These are phyloP conservation scores for Cadophora sp. DNA, from an alignment of 2,329 filamentous ascomycete species.

Conservation along the genomic window DNA sequence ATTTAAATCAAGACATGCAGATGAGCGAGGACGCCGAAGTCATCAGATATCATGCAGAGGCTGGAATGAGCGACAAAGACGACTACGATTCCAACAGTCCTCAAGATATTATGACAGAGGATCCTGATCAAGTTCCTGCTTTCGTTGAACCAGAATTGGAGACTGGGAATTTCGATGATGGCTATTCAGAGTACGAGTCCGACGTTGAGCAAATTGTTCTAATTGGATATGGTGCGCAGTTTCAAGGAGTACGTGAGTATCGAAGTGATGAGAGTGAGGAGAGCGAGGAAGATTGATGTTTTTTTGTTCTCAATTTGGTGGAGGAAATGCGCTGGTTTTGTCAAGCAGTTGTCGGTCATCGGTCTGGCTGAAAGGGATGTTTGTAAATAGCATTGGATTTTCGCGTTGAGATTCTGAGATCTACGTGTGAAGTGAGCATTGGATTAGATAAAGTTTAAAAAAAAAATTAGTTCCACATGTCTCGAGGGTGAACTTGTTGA, in stretches of 20 bases:
- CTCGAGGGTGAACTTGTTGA: no score
- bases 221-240: constrained; percentile 1
- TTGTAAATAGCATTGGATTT: no score
- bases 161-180: neutral
- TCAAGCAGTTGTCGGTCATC: no score
- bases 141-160: neutral
- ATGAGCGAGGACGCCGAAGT: neutral
- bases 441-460: no score
- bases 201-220: neutral
- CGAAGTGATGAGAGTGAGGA: constrained; percentile 8
- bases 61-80: neutral
- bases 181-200: neutral
- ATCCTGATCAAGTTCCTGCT: neutral
- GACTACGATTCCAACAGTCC: no score
- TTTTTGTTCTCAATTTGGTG: neutral
- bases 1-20: neutral
- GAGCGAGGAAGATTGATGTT: constrained; percentile 15
- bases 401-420: no score
- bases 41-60: neutral
- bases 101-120: neutral
- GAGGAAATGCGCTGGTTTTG: neutral
- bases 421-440: no score
- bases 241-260: neutral
- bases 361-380: no score
- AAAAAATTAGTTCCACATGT: no score